Base-by-base conservation (phyloP, 192 early-diverging fungal genomes). In the Phlyctochytrium arcticum region DNA sequence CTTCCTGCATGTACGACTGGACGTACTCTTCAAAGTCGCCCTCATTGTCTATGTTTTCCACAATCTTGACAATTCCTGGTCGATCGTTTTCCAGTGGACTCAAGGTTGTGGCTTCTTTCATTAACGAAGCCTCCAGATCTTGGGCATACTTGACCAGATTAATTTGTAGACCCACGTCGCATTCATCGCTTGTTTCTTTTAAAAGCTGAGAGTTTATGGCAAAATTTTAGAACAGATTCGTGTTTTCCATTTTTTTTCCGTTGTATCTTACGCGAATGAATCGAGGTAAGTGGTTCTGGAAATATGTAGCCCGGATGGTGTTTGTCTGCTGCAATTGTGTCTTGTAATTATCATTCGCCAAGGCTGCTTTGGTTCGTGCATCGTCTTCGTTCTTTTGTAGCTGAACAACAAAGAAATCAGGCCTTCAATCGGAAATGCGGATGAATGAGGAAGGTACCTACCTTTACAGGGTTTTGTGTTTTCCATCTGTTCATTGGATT, bases 181-280 rank as follows among this genome's bases (percentile, higher is more conserved):
- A 89, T 59, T 94, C 90, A 62, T 94, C 92, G 37, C 87, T 88
- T 2, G 89, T 85, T 5, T 88, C 88, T 78, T 95, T 92, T 7
- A 92, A 78, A 36, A 64, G 35, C 72, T 64, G 51, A 10, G 32
- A 54, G 9, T 23, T 54, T n/a, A n/a, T n/a, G n/a, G n/a, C 2
- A 69, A 48, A 51, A 26, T 7, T 27, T 15, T 5, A 48, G 8
- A 32, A 59, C 27, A 9, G 5, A 71, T 23, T 7, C 7, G 21
- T 17, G 34, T 29, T 23, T 34, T 62, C 6, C 23, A 7, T 7
- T n/a, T n/a, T n/a, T n/a, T n/a, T n/a, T n/a, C n/a, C n/a, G n/a
- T n/a, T n/a, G 19, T 36, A 72, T 54, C 61, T 58, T 65, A 91
- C 90, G 56, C 87, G 86, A 35, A 97, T 74, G 36, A 93, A 89